These are phyloP conservation scores for Nicotiana knightiana DNA, from an alignment of 257 asterid genomes.

Conservation along the genomic window DNA sequence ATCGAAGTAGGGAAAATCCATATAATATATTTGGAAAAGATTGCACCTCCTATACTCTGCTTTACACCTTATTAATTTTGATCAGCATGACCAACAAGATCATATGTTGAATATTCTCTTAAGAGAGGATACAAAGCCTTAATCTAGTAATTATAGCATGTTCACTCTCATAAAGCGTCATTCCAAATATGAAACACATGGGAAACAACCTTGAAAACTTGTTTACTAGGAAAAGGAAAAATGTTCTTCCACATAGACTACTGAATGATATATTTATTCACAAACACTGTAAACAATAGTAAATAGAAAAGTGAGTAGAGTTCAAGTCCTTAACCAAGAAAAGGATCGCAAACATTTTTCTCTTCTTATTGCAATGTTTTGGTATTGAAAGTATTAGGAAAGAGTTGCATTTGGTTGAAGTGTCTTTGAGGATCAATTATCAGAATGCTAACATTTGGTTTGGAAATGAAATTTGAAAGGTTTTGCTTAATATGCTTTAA, in stretches of 20 bases:
- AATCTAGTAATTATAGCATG: background rate
- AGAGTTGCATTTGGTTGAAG: too few species aligned
- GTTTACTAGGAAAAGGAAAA: background rate
- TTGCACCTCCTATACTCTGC: background rate
- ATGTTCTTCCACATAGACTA: background rate
- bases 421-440: too few species aligned
- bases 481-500: too few species aligned
- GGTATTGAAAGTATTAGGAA: too few species aligned
- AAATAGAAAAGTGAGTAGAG: background rate
- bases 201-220: background rate
- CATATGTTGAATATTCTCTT: background rate
- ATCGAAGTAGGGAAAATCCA: too few species aligned
- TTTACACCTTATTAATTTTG: background rate
- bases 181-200: background rate
- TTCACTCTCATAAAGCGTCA: background rate
- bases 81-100: background rate
- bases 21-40: too few species aligned
- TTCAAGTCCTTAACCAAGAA: constrained; percentile 6
- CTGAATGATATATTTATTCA: background rate
- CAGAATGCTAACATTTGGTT: too few species aligned
- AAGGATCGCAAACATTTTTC: constrained; percentile 42
- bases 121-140: constrained; percentile 3
- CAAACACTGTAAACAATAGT: background rate
- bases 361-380: too few species aligned
- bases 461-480: too few species aligned